phyloP scores from a whole-genome alignment of 352 stramenopile species.

The Phytopythium mirpurense region DNA sequence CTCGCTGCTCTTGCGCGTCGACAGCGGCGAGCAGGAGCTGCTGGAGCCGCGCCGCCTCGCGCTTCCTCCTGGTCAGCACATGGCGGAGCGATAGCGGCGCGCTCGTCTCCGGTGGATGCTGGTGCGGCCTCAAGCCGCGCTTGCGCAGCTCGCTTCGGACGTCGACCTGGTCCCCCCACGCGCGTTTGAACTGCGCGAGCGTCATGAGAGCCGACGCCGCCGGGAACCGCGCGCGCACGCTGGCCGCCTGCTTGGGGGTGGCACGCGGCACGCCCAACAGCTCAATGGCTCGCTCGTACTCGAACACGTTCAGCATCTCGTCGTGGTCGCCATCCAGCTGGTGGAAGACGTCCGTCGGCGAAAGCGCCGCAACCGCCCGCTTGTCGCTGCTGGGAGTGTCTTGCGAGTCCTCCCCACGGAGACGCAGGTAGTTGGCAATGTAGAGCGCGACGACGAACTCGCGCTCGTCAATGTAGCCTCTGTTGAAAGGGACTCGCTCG shows the following conservation, averaged over 20 bases:
- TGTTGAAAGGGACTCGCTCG: slow-evolving; percentile 11
- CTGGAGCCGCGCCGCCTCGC: slow-evolving; percentile 22
- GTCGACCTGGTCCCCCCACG: slow-evolving; percentile 49
- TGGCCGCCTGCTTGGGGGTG: slow-evolving; percentile 12
- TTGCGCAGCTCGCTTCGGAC: slow-evolving; percentile 35
- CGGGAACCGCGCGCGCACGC: slow-evolving; percentile 27
- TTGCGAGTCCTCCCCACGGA: slow-evolving; percentile 3
- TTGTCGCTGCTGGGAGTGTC: neutral
- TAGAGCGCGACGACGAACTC: slow-evolving; percentile 75
- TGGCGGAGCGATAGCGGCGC: neutral
- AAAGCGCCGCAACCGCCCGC: slow-evolving; percentile 18
- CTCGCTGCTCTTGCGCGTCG: slow-evolving; percentile 36
- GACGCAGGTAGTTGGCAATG: slow-evolving; percentile 62
- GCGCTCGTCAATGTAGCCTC: slow-evolving; percentile 62
- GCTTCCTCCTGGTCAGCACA: slow-evolving; percentile 7
- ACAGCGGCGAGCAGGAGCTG: slow-evolving; percentile 32
- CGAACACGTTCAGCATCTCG: slow-evolving; percentile 50
- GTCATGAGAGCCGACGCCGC: slow-evolving; percentile 25
- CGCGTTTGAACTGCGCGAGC: slow-evolving; percentile 49
- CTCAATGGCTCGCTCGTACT: slow-evolving; percentile 60
- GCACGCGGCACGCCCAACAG: slow-evolving; percentile 27
- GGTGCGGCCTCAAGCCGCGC: slow-evolving; percentile 16
- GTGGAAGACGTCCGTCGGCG: slow-evolving; percentile 52
- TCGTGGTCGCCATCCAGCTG: slow-evolving; percentile 59
- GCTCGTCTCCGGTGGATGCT: neutral